phyloP scores from a whole-genome alignment of 2,329 filamentous ascomycete species.

The Chaetomiaceae sp. region DNA sequence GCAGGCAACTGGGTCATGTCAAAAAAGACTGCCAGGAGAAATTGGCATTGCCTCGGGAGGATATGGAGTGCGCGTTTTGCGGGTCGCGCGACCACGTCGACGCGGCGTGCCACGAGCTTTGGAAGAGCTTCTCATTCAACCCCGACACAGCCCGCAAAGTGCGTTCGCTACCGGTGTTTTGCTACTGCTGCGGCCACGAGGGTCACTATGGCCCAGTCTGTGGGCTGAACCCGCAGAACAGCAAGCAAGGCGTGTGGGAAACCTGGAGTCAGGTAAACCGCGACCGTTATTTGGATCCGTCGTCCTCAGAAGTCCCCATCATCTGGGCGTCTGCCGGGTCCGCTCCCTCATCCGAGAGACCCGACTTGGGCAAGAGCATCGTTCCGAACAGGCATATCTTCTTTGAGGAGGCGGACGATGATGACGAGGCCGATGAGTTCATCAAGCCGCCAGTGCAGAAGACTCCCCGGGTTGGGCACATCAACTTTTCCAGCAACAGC shows the following conservation, averaged over 20 bases:
- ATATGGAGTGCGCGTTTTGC: slow-evolving; percentile 59
- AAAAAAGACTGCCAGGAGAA: slow-evolving; percentile 50
- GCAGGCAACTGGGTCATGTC: slow-evolving; percentile 58
- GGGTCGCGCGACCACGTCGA: slow-evolving; percentile 53
- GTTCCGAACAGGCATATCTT: slow-evolving; percentile 36
- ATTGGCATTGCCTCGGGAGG: slow-evolving; percentile 44
- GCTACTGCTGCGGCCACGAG: slow-evolving; percentile 50
- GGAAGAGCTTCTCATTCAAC: slow-evolving; percentile 50
- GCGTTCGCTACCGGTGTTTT: slow-evolving; percentile 45
- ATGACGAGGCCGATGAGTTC: slow-evolving; percentile 36
- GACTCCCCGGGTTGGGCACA: slow-evolving; percentile 29
- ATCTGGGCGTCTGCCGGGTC: slow-evolving; percentile 18
- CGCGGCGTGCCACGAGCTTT: slow-evolving; percentile 53
- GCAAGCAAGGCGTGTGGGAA: slow-evolving; percentile 31
- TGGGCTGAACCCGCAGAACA: slow-evolving; percentile 27
- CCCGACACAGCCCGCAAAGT: slow-evolving; percentile 43
- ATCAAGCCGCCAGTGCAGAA: slow-evolving; percentile 35
- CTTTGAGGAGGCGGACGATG: slow-evolving; percentile 45
- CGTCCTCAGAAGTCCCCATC: slow-evolving; percentile 38
- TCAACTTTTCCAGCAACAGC: slow-evolving; percentile 13
- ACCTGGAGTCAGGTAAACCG: slow-evolving; percentile 51
- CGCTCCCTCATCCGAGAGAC: slow-evolving; percentile 8
- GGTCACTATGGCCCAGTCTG: slow-evolving; percentile 58
- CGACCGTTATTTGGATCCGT: slow-evolving; percentile 45
- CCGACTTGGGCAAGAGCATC: slow-evolving; percentile 29